These are phyloP conservation scores for Verticillium albo-atrum DNA, from an alignment of 2,329 filamentous ascomycete genomes.

Conservation along the genomic window DNA sequence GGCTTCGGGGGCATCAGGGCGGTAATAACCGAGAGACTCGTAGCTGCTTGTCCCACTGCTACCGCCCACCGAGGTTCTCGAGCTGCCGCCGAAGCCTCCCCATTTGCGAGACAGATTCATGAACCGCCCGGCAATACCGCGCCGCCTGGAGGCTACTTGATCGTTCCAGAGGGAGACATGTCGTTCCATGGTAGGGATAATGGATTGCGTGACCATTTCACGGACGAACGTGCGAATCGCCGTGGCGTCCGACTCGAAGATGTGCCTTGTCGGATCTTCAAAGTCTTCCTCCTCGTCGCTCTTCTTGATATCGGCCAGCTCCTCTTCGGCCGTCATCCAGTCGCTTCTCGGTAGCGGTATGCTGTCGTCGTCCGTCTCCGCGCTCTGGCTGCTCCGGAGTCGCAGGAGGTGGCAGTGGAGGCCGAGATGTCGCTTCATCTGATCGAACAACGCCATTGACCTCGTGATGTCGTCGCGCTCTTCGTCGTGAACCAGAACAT, in stretches of 20 bases:
- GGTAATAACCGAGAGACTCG: conserved; percentile 76
- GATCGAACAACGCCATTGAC: conserved; percentile 87
- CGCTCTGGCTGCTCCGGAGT: conserved; percentile 77
- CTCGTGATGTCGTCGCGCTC: conserved; percentile 89
- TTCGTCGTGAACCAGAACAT: conserved; percentile 94
- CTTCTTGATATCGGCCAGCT: conserved; percentile 67
- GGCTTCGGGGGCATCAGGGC: conserved; percentile 79
- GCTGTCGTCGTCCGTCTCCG: conserved; percentile 88
- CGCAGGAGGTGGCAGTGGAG: conserved; percentile 90
- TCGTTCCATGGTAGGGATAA: conserved; percentile 94
- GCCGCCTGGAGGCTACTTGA: conserved; percentile 84
- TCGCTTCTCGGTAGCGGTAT: conserved; percentile 75
- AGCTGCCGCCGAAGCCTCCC: conserved; percentile 70
- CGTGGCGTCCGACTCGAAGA: conserved; percentile 89
- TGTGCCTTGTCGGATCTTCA: conserved; percentile 68
- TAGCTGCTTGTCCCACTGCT: conserved; percentile 53
- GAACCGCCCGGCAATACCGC: conserved; percentile 88
- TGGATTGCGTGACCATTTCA: conserved; percentile 91
- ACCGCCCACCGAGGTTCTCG: conserved; percentile 54
- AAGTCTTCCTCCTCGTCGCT: conserved; percentile 67
- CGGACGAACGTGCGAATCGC: conserved; percentile 86
- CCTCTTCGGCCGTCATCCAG: conserved; percentile 86
- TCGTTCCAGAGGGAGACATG: conserved; percentile 93
- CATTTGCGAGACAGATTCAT: conserved; percentile 91
- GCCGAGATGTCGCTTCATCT: conserved; percentile 99